Base-by-base conservation (phyloP, 768 basidiomycete genomes). In the Phylloporus rhodoxanthus region DNA sequence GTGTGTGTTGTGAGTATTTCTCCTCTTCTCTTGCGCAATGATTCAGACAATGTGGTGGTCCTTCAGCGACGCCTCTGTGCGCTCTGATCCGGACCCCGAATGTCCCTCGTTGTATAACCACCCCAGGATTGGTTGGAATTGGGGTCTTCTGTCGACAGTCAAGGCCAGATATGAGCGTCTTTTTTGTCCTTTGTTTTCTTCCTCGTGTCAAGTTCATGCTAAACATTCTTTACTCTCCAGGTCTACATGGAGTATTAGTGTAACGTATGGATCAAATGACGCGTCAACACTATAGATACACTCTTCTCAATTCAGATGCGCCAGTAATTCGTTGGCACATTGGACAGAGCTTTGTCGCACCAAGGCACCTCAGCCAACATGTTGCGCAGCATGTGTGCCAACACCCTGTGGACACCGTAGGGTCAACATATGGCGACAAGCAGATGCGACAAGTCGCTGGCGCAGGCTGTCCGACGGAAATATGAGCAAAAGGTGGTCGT, bases 101-200 rank as follows among this genome's bases (percentile, higher is more conserved):
- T 47, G 40, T 41, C 47, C 52, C 52, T 52, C 58, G 61, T 59
- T 70, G 75, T 53, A 38, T 85, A 84, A 75, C 80, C 77, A 40
- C 58, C 54, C 50, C 26, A 41, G 47, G 60, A 55, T 72, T 70
- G 79, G 82, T 84, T 83, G 80, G 61, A 55, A 50, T 26, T 50
- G 58, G 51, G 47, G 43, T 57, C 54, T 59, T 66, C 57, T 86
- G 87, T 73, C 67, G 87, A 89, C 64, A 68, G 62, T 76, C 76
- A 75, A 90, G 88, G 88, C 88, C 88, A 91, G 88, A 90, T 88
- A 84, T 91, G 87, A 91, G 70, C 72, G 37, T 60, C 47, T 20
- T 39, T 10, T 7, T 37, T 47, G 21, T 10, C 21, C 30, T 9
- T 17, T 7, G 1, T 32, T 14, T 14, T n/a, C n/a, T 15, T 15